Evolutionary conservation across 495 filamentous ascomycete species (phyloP).

Genomic region (Staphylotrichum tortipilum): DNA sequence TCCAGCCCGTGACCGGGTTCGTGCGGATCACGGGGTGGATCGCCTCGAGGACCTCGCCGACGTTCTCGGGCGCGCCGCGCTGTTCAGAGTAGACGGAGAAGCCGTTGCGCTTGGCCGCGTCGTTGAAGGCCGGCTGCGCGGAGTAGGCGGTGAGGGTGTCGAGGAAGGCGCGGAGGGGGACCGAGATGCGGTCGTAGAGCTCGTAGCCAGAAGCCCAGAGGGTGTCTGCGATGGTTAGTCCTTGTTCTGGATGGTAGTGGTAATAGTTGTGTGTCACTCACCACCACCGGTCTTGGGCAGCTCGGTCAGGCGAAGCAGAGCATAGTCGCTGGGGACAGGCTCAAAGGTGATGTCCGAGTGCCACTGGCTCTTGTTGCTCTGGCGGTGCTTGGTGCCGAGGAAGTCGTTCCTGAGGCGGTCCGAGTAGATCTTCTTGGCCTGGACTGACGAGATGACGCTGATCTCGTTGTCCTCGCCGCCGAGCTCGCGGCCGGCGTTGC

Average conservation of each 20-base stretch:
- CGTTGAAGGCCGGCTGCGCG: constrained; percentile 51
- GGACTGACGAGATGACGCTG: constrained; percentile 57
- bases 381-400: constrained; percentile 21
- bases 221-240: constrained; percentile 41
- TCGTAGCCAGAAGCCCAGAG: constrained; percentile 74
- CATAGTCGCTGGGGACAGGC: constrained; percentile 57
- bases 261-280: constrained; percentile 21
- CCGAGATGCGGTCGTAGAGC: constrained; percentile 65
- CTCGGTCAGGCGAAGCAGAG: constrained; percentile 48
- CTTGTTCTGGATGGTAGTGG: background rate
- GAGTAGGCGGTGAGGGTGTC: constrained; percentile 62
- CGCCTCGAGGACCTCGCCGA: constrained; percentile 52
- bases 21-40: constrained; percentile 67
- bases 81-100: constrained; percentile 47
- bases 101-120: constrained; percentile 44
- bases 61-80: constrained; percentile 62
- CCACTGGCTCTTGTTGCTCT: constrained; percentile 43
- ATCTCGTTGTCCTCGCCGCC: constrained; percentile 61
- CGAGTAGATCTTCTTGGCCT: constrained; percentile 49
- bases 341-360: constrained; percentile 67
- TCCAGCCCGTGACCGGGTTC: constrained; percentile 80
- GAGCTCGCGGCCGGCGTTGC: constrained; percentile 50
- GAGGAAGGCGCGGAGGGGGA: constrained; percentile 56
- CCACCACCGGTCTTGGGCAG: constrained; percentile 68
- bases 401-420: constrained; percentile 19